phyloP scores from a whole-genome alignment of 805 yeast genomes.

The Dipodascopsis uninucleata region DNA sequence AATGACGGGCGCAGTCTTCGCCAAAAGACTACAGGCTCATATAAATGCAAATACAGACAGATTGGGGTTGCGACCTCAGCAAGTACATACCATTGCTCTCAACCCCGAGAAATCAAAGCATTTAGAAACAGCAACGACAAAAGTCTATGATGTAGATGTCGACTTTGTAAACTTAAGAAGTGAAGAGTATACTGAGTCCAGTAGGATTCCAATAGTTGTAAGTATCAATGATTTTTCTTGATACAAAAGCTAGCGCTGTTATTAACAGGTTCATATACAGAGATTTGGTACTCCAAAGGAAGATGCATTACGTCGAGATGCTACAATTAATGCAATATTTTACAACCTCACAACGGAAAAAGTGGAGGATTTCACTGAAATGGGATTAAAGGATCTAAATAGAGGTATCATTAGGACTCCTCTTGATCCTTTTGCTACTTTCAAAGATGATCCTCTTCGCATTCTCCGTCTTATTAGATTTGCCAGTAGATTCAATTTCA shows the following conservation, averaged over 20 bases:
- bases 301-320: conserved; percentile 92
- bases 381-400: conserved; percentile 69
- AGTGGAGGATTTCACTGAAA: conserved; percentile 81
- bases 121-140: conserved; percentile 93
- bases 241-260: not conserved
- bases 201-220: conserved; percentile 68
- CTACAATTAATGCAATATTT: conserved; percentile 88
- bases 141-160: conserved; percentile 73
- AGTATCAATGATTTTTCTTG: not conserved
- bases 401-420: conserved; percentile 82
- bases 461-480: conserved; percentile 82
- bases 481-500: conserved; percentile 72
- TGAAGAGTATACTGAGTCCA: conserved; percentile 77
- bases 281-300: conserved; percentile 85
- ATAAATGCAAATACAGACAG: conserved; percentile 32
- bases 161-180: conserved; percentile 91
- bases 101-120: conserved; percentile 97
- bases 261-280: no score
- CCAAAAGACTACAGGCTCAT: conserved; percentile 56
- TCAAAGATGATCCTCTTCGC: conserved; percentile 89
- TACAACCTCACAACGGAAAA: conserved; percentile 65
- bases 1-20: conserved; percentile 83
- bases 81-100: conserved; percentile 76
- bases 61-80: conserved; percentile 31
- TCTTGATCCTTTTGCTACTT: conserved; percentile 76